Percentiles rank a stretch among this genome's conserved stretches.
Conservation (phyloP, 1,139 yeast species). For the Candida sp. region DNA sequence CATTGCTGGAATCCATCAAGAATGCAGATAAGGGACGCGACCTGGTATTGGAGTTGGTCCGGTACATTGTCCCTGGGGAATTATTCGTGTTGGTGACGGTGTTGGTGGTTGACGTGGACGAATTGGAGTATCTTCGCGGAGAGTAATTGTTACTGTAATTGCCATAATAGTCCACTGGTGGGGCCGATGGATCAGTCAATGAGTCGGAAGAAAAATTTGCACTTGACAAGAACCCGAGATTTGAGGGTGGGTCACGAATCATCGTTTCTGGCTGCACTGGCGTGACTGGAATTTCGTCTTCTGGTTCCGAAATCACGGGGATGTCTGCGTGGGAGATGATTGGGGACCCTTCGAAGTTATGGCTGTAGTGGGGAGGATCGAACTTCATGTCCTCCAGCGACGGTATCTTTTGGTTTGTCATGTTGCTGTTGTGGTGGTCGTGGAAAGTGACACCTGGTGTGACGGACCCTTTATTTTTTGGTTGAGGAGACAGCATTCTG, state of each 20-base stretch:
- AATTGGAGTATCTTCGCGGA: slow-evolving; percentile 25
- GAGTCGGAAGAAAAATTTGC: slow-evolving; percentile 52
- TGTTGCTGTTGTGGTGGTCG: neutral
- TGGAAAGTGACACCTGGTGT: neutral
- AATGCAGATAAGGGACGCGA: slow-evolving; percentile 46
- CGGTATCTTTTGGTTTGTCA: neutral
- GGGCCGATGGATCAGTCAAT: slow-evolving; percentile 14
- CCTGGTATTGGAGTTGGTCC: slow-evolving; percentile 21
- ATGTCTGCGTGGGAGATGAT: neutral
- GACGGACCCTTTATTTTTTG: neutral
- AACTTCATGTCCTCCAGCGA: neutral
- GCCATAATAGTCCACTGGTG: slow-evolving; percentile 3
- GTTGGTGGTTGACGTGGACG: slow-evolving; percentile 17
- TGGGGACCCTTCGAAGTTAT: neutral
- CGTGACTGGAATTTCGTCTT: slow-evolving; percentile 4
- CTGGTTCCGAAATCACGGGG: neutral
- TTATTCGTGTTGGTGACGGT: slow-evolving; percentile 10
- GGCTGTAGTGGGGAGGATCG: neutral
- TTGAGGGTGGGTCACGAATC: slow-evolving; percentile 1
- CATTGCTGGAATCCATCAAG: slow-evolving; percentile 29
- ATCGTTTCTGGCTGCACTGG: neutral
- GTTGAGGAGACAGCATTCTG: neutral
- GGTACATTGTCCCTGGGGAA: slow-evolving; percentile 25
- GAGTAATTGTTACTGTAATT: slow-evolving; percentile 2
- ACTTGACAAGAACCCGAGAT: slow-evolving; percentile 32